Conservation (phyloP, 2,329 filamentous ascomycete species). For the Exophiala alcalophila region DNA sequence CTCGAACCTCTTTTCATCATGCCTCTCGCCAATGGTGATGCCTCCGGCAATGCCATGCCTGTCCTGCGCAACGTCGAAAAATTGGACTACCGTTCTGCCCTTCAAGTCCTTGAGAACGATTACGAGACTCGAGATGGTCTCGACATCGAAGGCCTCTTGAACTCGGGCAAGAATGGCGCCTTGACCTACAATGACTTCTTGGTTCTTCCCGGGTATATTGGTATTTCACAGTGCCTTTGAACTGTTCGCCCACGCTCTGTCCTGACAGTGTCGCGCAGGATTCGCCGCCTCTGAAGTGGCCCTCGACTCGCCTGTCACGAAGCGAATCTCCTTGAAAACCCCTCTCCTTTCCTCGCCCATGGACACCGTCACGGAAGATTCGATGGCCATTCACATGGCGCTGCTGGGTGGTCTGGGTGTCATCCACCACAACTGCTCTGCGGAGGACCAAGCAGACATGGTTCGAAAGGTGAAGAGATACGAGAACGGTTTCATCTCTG, state of each 20-base stretch:
- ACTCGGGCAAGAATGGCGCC: conserved; percentile 87
- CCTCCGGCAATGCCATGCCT: conserved; percentile 50
- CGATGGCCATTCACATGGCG: conserved; percentile 93
- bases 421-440: conserved; percentile 99
- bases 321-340: conserved; percentile 92
- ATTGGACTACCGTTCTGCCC: conserved; percentile 70
- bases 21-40: conserved; percentile 68
- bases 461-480: conserved; percentile 98
- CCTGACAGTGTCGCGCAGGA: conserved; percentile 47
- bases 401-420: conserved; percentile 64
- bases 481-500: conserved; percentile 98
- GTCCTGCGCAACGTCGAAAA: conserved; percentile 52
- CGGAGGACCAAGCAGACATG: conserved; percentile 97
- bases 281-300: conserved; percentile 87
- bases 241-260: too few relatives aligned
- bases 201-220: conserved; percentile 93
- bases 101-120: conserved; percentile 72
- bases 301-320: conserved; percentile 89
- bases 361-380: conserved; percentile 99
- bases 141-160: conserved; percentile 78
- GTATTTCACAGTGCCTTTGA: conserved; percentile 49
- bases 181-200: conserved; percentile 99
- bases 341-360: conserved; percentile 97
- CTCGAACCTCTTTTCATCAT: conserved; percentile 50
- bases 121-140: conserved; percentile 83